A percentile compares a stretch with the other conserved stretches of the same genome.
These are phyloP conservation scores for Nyctanthes arbortristis DNA, from an alignment of 257 asterid genomes.

Conservation along the genomic window DNA sequence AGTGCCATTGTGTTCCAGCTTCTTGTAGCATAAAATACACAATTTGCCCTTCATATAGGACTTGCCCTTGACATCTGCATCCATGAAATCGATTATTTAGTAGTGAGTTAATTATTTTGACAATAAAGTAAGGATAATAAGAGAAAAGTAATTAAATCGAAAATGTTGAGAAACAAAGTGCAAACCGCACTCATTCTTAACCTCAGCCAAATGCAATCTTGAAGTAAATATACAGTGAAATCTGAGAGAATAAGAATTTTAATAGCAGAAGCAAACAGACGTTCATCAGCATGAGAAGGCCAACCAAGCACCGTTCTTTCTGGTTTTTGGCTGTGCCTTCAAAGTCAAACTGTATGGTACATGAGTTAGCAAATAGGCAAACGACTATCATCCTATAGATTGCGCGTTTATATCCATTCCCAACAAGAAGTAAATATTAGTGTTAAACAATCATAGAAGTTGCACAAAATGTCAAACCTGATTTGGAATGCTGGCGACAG, in stretches of 20 bases:
- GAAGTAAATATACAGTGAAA: not conserved
- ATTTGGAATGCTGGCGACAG: slow-evolving; percentile 59
- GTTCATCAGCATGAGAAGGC: not conserved
- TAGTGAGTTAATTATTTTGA: not conserved
- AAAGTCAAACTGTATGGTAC: not conserved
- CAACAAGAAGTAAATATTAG: slow-evolving; percentile 16
- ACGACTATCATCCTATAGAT: not conserved
- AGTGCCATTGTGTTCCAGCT: not conserved
- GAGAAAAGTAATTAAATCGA: no score
- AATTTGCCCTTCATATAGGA: slow-evolving; percentile 50
- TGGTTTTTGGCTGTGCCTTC: not conserved
- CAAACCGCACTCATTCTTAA: not conserved
- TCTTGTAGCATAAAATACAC: not conserved
- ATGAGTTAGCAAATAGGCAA: not conserved
- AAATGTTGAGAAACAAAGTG: no score
- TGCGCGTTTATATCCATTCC: no score
- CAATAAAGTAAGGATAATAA: no score
- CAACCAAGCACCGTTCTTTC: slow-evolving; percentile 8
- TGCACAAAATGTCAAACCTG: slow-evolving; percentile 47
- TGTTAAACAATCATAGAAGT: not conserved
- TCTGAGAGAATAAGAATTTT: not conserved
- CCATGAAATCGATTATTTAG: not conserved
- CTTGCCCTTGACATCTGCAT: slow-evolving; percentile 85
- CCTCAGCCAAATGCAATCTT: no score
- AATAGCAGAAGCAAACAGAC: not conserved